Evolutionary conservation across 2,329 filamentous ascomycete species (phyloP), one percentile per base, ranked within the genome.

Genomic region (Laburnicola sp.): DNA sequence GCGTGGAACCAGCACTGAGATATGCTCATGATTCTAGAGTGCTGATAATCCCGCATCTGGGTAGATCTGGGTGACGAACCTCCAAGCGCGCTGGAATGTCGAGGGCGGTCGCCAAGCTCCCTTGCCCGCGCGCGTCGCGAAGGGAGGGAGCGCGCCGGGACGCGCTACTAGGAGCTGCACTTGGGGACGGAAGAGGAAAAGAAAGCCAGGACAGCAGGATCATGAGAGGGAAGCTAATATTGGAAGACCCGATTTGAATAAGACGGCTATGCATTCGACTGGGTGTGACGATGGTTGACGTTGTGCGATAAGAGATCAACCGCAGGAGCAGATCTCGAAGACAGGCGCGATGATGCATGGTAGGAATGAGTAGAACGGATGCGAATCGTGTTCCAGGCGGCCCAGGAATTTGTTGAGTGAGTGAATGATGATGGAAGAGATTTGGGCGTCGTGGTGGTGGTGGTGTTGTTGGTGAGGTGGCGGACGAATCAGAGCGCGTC

Each of bases 1-100:
- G 57, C 57, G 62, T 67, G 58, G 56, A 59, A 63, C 61, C 46
- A 45, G 30, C 42, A 41, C 57, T 52, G 57, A 64, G 63, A 69
- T n/a, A 65, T 65, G 57, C 46, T 59, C 51, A 43, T 45, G 23
- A 48, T 27, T 35, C 10, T 45, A 27, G 32, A 22, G 39, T 62
- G 56, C 57, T 55, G 45, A 54, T 49, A 52, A 44, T 54, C 56
- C 56, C 50, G 50, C 52, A 47, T n/a, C n/a, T n/a, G n/a, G n/a
- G n/a, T n/a, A n/a, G n/a, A n/a, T n/a, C n/a, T n/a, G n/a, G n/a
- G n/a, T 57, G 55, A 62, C 62, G 27, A 59, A 57, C 34, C 48
- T 63, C 48, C 51, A 55, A 55, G 62, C 30, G 40, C 38, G 32
- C 48, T 53, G 63, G 62, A 69, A 66, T 66, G 65, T 57, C 41